Evolutionary conservation across 1,284 basidiomycete species (phyloP).

Genomic region (Rhodotorula sp.): DNA sequence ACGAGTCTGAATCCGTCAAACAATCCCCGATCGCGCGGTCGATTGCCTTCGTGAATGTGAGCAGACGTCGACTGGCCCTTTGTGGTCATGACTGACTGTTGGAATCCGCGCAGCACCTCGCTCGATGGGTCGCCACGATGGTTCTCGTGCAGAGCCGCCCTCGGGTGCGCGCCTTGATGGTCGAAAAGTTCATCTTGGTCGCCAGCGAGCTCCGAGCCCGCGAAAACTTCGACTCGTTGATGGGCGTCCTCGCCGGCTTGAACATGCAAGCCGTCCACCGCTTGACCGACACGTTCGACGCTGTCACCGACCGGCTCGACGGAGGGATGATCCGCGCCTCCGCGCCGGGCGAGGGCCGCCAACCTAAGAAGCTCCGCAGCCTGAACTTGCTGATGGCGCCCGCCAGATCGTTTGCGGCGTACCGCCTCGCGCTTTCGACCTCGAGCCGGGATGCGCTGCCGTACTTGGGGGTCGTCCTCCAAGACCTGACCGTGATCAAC

Average conservation of each 20-base stretch:
- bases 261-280: slow-evolving; percentile 47
- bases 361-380: slow-evolving; percentile 44
- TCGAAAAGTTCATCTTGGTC: slow-evolving; percentile 46
- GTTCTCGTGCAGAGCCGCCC: slow-evolving; percentile 45
- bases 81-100: not conserved
- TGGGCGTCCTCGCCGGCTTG: slow-evolving; percentile 47
- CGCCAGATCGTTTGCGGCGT: slow-evolving; percentile 45
- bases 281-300: slow-evolving; percentile 41
- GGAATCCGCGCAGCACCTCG: slow-evolving; percentile 19
- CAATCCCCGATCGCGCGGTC: slow-evolving; percentile 41
- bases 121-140: slow-evolving; percentile 44
- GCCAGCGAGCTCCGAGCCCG: slow-evolving; percentile 43
- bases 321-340: not conserved
- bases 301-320: slow-evolving; percentile 39
- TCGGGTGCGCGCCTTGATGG: slow-evolving; percentile 41
- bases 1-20: slow-evolving; percentile 34
- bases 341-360: slow-evolving; percentile 10
- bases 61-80: not conserved
- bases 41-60: slow-evolving; percentile 46
- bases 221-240: slow-evolving; percentile 48
- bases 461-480: slow-evolving; percentile 48
- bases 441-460: slow-evolving; percentile 44
- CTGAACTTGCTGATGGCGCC: slow-evolving; percentile 46
- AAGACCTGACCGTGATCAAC: slow-evolving; percentile 46
- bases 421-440: slow-evolving; percentile 45